Conservation (phyloP, 2,329 filamentous ascomycete species). For the Paecilomyces niveus region DNA sequence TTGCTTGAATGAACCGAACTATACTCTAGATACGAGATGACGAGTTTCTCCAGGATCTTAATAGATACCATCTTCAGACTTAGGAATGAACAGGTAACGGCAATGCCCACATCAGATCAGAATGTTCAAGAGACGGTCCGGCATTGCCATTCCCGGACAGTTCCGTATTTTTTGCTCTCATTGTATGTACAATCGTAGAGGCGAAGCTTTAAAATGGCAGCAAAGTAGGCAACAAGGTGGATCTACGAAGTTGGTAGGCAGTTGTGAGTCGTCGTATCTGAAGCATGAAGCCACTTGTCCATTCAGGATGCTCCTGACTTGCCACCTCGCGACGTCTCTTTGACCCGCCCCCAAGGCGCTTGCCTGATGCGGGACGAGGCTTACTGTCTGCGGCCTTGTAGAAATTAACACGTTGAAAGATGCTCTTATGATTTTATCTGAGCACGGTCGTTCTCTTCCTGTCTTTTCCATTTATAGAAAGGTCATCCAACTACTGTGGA, state of each 20-base stretch:
- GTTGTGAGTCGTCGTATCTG: neutral
- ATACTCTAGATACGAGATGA: neutral
- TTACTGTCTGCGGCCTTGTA: neutral
- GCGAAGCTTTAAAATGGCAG: neutral
- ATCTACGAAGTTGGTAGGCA: neutral
- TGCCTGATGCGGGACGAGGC: neutral
- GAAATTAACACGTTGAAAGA: neutral
- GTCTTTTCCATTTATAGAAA: neutral
- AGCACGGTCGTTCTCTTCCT: neutral
- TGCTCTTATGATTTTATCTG: neutral
- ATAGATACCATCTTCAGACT: too few species aligned
- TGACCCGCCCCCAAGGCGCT: neutral
- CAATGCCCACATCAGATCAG: neutral
- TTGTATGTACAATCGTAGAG: neutral
- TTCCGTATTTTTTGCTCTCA: neutral
- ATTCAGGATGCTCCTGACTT: neutral
- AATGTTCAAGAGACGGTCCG: neutral
- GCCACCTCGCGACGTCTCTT: neutral
- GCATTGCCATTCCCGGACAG: too few species aligned
- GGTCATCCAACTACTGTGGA: neutral
- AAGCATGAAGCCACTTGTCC: neutral
- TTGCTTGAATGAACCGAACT: conserved; percentile 58
- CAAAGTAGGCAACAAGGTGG: neutral
- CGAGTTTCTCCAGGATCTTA: neutral
- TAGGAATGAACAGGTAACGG: neutral